Base-by-base conservation (phyloP, 176 grass and related monocot genomes). In the Ensete glaucum region DNA sequence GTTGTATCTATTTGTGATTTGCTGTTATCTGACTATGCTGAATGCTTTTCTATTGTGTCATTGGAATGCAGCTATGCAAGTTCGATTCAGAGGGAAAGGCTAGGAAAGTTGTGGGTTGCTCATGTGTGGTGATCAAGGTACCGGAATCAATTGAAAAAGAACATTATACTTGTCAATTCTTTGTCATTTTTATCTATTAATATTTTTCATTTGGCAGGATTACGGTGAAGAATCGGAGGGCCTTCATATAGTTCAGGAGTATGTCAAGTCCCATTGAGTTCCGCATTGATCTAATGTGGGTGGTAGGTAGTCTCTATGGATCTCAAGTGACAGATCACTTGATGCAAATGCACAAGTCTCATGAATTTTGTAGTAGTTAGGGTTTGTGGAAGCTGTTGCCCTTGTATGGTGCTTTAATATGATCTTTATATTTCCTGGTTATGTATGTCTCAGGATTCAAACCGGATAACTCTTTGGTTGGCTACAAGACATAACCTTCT, bases 231-330 rank as follows among this genome's bases (percentile, higher is more conserved):
- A 96, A 75, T 96, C 85, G 0, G 87, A 92, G 78, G 92, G 89
- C 22, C 86, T 92, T 72, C 80, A 92, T 82, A 96, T 96, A 80
- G 92, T 96, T 21, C 84, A 87, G 76, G 85, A 96, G 73, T 89
- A 92, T 1, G 89, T 88, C 50, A 92, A 92, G 23, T 86, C 85
- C 0, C 89, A 91, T 64, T 89, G 80, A 80, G 76, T 62, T 15
- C 9, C 9, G 34, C 34, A 43, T 43, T 43, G 34, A 43, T 43
- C 34, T 43, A 43, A 43, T 6, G 34, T 43, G 3, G 34, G 4
- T 43, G 4, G 4, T 6, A 43, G 34, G 34, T 43, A 43, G 34
- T 43, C 34, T 43, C 3, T 43, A 43, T 43, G 34, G 34, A 43
- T 43, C 34, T 43, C 34, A 43, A 43, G 4, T 43, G 34, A 43